Conservation (phyloP, 208 protist genomes). For the Trypanosoma melophagium region DNA sequence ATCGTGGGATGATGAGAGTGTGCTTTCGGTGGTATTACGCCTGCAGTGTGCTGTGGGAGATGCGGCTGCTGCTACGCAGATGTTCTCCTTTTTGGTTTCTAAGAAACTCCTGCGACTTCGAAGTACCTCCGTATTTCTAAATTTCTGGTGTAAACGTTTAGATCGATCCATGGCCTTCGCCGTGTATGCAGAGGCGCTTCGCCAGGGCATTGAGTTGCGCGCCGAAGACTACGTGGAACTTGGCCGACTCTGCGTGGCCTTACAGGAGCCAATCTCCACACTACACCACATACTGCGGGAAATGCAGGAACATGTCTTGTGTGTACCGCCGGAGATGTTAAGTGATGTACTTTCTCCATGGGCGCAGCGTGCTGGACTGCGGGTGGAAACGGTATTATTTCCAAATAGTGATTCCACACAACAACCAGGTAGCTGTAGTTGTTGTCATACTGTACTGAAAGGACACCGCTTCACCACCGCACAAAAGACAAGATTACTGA, state of each 20-base stretch:
- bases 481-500: conserved; percentile 41
- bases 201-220: conserved; percentile 47
- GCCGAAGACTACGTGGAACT: conserved; percentile 51
- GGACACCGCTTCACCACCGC: conserved; percentile 57
- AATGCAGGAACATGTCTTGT: conserved; percentile 49
- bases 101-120: conserved; percentile 47
- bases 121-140: conserved; percentile 54
- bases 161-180: conserved; percentile 39
- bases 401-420: conserved; percentile 1
- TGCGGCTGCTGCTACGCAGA: conserved; percentile 38
- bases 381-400: conserved; percentile 21
- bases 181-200: conserved; percentile 41
- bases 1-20: conserved; percentile 56
- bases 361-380: conserved; percentile 13
- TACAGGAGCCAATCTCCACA: conserved; percentile 41
- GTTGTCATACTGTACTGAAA: conserved; percentile 19
- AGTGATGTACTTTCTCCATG: conserved; percentile 53
- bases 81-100: conserved; percentile 60
- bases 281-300: conserved; percentile 55
- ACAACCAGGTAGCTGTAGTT: conserved; percentile 12
- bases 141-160: conserved; percentile 39
- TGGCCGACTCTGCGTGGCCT: conserved; percentile 42
- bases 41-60: conserved; percentile 60
- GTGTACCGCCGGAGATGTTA: conserved; percentile 37
- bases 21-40: conserved; percentile 58